Base-by-base conservation (phyloP, 176 grass and related monocot genomes). In the Oropetium thomaeum region DNA sequence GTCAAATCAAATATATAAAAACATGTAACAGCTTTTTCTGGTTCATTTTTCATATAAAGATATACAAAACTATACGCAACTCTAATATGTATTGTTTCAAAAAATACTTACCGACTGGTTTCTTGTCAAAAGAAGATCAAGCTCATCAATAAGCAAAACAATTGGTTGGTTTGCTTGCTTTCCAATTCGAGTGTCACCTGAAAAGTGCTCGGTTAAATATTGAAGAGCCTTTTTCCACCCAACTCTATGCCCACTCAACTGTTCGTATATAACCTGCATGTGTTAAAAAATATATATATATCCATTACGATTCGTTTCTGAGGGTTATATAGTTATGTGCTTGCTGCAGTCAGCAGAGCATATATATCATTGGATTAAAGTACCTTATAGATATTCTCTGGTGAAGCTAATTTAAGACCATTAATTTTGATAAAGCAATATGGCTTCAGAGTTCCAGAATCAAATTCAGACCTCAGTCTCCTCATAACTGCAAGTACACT, bases 191-290 rank as follows among this genome's bases (percentile, higher is more conserved):
- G 65, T 69, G 27, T 75, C 91, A 78, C 85, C 83, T 77, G 86
- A 93, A 92, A 97, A 98, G 70, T 88, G 86, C 69, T 98, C 91
- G 27, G 88, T 91, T 53, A 98, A 83, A 93, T 82, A 85, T 78
- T 92, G 88, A 74, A 98, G 90, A 85, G 95, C 95, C 80, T 81
- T 98, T 84, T 94, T 98, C 91, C 91, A 98, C 72, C 95, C 95
- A 74, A 89, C 89, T 32, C 86, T 93, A 74, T 91, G 43, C 41
- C 96, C 91, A 74, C 79, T 98, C 75, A 98, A 87, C 30, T 91
- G 82, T 81, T 98, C 95, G 59, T 94, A 94, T 71, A 98, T 88
- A 84, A 88, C 82, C 95, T 94, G 86, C 69, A 79, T 53, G 62
- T 43, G 71, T 52, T 1, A 28, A 71, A 54, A 75, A n/a, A n/a